phyloP scores from a whole-genome alignment of 202 grass and related monocot species.

The Miscanthus sacchariflorus region DNA sequence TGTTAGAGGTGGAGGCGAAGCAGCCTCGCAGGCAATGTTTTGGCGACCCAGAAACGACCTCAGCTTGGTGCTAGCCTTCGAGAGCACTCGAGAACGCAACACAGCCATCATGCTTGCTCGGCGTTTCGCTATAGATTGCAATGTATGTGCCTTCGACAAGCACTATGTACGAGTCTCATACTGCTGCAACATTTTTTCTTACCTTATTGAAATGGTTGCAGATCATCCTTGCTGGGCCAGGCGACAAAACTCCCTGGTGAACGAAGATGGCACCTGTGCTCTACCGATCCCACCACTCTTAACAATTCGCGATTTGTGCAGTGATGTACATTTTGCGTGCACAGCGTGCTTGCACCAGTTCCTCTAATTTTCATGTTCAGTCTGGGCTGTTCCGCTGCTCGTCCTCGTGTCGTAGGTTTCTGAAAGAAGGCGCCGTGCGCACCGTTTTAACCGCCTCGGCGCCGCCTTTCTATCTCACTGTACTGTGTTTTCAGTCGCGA shows the following conservation, averaged over 20 bases:
- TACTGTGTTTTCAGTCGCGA: not conserved
- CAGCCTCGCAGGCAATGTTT: constrained; percentile 68
- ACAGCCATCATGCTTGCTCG: constrained; percentile 86
- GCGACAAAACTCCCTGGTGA: constrained; percentile 66
- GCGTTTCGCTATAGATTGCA: constrained; percentile 89
- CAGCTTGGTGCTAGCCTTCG: constrained; percentile 74
- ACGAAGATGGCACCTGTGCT: constrained; percentile 21
- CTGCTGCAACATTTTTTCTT: not conserved
- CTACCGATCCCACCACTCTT: not conserved
- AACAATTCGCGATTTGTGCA: not conserved
- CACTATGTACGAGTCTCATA: not conserved
- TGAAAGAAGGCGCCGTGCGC: constrained; percentile 54
- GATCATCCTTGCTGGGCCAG: constrained; percentile 90
- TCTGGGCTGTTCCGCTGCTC: not conserved
- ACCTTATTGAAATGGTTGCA: constrained; percentile 39
- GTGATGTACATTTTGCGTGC: constrained; percentile 37
- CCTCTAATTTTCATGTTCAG: constrained; percentile 1
- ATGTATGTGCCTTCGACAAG: constrained; percentile 54
- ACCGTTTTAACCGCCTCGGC: constrained; percentile 69
- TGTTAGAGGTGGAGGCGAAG: constrained; percentile 84
- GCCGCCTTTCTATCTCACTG: constrained; percentile 14
- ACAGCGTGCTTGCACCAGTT: constrained; percentile 36
- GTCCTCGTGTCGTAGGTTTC: constrained; percentile 3
- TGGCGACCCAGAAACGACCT: constrained; percentile 79
- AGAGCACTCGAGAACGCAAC: constrained; percentile 85